Evolutionary conservation across 2,329 filamentous ascomycete species (phyloP).

Genomic region (Neofusicoccum sp.): DNA sequence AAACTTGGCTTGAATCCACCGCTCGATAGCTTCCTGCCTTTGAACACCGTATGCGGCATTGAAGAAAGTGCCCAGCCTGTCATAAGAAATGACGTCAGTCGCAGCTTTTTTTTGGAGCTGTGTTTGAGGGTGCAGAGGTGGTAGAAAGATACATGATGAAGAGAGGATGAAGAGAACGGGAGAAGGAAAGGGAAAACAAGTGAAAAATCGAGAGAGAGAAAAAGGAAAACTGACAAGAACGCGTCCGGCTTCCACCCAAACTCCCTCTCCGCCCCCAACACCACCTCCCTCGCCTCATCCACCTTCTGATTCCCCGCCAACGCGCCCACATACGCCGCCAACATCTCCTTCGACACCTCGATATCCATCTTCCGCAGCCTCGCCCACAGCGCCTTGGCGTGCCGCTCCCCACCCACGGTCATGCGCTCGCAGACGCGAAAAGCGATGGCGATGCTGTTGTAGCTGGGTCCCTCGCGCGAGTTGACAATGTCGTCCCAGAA

Average conservation of each 20-base stretch:
- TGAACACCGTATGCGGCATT: conserved; percentile 67
- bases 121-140: too few species aligned
- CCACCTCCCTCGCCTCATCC: conserved; percentile 63
- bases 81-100: conserved; percentile 19
- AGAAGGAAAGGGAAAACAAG: too few species aligned
- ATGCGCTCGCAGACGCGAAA: conserved; percentile 73
- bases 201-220: not conserved
- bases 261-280: conserved; percentile 65
- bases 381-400: conserved; percentile 62
- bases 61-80: conserved; percentile 70
- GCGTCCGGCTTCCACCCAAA: conserved; percentile 66
- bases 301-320: conserved; percentile 71
- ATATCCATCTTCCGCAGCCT: conserved; percentile 73
- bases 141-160: too few species aligned
- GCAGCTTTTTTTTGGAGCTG: not conserved
- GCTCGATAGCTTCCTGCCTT: conserved; percentile 67
- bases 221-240: conserved; percentile 61
- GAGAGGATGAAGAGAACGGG: too few species aligned
- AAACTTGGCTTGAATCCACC: conserved; percentile 70
- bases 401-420: conserved; percentile 43
- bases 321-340: conserved; percentile 73
- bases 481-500: conserved; percentile 84
- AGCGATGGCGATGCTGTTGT: conserved; percentile 74
- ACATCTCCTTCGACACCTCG: conserved; percentile 70
- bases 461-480: conserved; percentile 81